These are phyloP conservation scores for Scutellaria galericulata DNA, from an alignment of 257 asterid genomes.

Conservation along the genomic window DNA sequence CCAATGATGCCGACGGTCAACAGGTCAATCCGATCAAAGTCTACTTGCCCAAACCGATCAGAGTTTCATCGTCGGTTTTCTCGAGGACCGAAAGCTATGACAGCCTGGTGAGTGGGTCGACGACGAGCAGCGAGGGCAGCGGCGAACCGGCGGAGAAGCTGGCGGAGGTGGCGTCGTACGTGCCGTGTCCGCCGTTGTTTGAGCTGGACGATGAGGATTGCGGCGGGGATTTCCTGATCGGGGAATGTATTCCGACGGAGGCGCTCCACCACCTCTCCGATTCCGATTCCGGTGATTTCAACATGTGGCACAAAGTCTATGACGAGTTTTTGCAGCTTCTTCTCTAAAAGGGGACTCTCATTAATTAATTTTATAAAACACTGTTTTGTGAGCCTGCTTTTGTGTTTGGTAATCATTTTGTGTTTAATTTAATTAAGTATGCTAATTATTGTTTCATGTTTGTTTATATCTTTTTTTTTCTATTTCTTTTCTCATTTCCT, in stretches of 20 bases:
- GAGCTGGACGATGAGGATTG: constrained; percentile 29
- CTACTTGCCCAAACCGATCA: constrained; percentile 54
- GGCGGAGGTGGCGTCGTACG: constrained; percentile 29
- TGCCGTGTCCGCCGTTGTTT: constrained; percentile 41
- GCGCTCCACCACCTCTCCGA: constrained; percentile 27
- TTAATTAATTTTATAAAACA: not conserved
- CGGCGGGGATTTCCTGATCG: constrained; percentile 33
- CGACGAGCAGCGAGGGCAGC: constrained; percentile 39
- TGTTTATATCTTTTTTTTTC: not conserved
- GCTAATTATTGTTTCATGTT: not conserved
- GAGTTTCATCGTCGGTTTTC: constrained; percentile 41
- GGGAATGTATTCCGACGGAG: not conserved
- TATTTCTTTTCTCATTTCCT: too few relatives aligned
- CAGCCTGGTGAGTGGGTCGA: constrained; percentile 38
- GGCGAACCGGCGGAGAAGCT: constrained; percentile 9
- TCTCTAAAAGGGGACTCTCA: not conserved
- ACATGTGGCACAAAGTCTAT: constrained; percentile 53
- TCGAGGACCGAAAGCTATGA: constrained; percentile 48
- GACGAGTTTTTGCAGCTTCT: constrained; percentile 70
- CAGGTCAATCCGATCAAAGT: constrained; percentile 30
- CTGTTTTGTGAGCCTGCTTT: too few relatives aligned
- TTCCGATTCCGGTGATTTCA: constrained; percentile 33
- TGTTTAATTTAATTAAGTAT: not conserved
- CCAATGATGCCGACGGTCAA: not conserved
- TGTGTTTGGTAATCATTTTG: too few relatives aligned